Base-by-base conservation (phyloP, 805 yeast species). In the Candida anglica region DNA sequence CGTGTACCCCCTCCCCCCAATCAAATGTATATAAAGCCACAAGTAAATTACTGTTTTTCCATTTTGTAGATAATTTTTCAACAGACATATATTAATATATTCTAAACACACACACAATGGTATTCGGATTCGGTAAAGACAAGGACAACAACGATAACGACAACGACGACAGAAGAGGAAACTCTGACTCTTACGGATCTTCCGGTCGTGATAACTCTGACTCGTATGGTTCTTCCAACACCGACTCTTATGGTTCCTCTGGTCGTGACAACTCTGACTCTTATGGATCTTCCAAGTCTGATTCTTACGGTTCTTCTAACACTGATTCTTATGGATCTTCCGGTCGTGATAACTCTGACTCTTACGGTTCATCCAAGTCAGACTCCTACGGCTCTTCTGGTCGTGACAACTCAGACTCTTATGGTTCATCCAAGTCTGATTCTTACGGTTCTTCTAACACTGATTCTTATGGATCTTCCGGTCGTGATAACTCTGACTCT, bases 41-140 rank as follows among this genome's bases (percentile, higher is more conserved):
- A n/a, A n/a, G n/a, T n/a, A n/a, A n/a, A n/a, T n/a, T n/a, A n/a
- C n/a, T n/a, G n/a, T n/a, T n/a, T n/a, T n/a, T n/a, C n/a, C n/a
- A n/a, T n/a, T n/a, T n/a, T n/a, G n/a, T n/a, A n/a, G n/a, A n/a
- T n/a, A n/a, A n/a, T n/a, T n/a, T n/a, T n/a, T n/a, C n/a, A n/a
- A n/a, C n/a, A n/a, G n/a, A n/a, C n/a, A n/a, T n/a, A n/a, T n/a
- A n/a, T n/a, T n/a, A n/a, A n/a, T n/a, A n/a, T n/a, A n/a, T n/a
- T n/a, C n/a, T n/a, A n/a, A n/a, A 21, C 9, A 21, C 23, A 21
- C 23, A 9, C 9, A 21, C 9, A 21, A 21, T 21, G 23, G 23
- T 50, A 42, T 58, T 58, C 40, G 65, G 63, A 28, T 55, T 58
- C 25, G 63, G 62, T 29, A 45, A 44, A 31, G 51, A 53, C 47